These are phyloP conservation scores for Cadophora luteo-olivacea DNA, from an alignment of 2,329 filamentous ascomycete genomes.

Conservation along the genomic window DNA sequence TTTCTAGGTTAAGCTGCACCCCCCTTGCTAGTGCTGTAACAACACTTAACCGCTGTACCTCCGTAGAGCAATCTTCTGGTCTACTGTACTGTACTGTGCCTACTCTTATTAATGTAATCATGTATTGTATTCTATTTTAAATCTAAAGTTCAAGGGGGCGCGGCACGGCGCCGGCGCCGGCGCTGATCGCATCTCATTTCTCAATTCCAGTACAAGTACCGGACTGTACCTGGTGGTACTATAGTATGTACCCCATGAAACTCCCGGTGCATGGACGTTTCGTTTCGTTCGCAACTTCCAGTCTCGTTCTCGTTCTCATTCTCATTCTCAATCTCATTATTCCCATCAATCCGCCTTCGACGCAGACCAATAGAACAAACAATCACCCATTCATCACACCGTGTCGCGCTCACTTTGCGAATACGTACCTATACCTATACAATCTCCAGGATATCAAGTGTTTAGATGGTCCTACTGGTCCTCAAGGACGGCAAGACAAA, in stretches of 20 bases:
- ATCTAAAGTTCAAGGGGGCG: constrained; percentile 13
- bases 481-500: not conserved
- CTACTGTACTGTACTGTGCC: too few species aligned
- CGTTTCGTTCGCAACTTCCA: not conserved
- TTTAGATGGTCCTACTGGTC: not conserved
- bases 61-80: not conserved
- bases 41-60: not conserved
- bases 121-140: not conserved
- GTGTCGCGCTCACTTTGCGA: not conserved
- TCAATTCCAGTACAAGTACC: too few species aligned
- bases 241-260: constrained; percentile 3
- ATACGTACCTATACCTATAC: not conserved
- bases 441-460: not conserved
- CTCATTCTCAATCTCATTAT: too few species aligned
- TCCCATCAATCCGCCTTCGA: not conserved
- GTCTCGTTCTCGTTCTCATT: too few species aligned
- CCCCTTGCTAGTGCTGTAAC: too few species aligned
- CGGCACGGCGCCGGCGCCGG: too few species aligned
- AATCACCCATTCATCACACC: not conserved
- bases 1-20: not conserved
- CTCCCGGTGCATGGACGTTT: constrained; percentile 17
- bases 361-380: not conserved
- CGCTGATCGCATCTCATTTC: not conserved
- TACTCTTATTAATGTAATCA: too few species aligned
- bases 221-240: too few species aligned